Conservation (phyloP, 441 rosid genomes). For the Gossypium laxum region DNA sequence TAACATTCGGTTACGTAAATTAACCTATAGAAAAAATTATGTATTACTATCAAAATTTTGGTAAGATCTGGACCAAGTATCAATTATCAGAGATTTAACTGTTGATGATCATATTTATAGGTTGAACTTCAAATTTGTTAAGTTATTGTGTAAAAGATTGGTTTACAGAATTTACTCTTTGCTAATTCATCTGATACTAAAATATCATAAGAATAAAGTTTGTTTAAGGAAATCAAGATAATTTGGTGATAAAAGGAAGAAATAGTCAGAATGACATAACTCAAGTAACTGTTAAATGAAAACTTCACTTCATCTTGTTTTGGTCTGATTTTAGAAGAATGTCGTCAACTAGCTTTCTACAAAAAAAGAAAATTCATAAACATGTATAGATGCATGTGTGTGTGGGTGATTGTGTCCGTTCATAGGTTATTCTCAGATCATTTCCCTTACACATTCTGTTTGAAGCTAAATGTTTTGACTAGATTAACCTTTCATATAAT, state of each 20-base stretch:
- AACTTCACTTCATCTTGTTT: neutral
- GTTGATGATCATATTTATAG: neutral
- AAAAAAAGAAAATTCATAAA: neutral
- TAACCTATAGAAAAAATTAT: neutral
- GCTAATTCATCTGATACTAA: neutral
- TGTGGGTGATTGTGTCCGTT: neutral
- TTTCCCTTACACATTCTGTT: neutral
- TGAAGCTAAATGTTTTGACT: conserved; percentile 3
- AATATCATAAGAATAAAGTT: neutral
- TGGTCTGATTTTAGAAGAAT: neutral
- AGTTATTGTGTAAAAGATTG: neutral
- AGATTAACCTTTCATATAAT: neutral
- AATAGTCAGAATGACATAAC: neutral
- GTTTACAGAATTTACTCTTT: neutral
- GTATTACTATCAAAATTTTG: neutral
- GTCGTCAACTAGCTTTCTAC: conserved; percentile 3
- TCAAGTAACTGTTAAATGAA: neutral
- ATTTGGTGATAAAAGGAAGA: neutral
- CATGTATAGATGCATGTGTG: neutral
- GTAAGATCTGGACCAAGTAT: neutral
- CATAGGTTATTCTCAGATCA: conserved; percentile 1
- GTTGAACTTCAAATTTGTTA: neutral
- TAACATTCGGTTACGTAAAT: neutral
- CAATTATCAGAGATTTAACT: neutral
- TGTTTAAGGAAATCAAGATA: neutral